These are phyloP conservation scores for Arxiozyma slooffiae DNA, from an alignment of 1,139 yeast genomes.

Conservation along the genomic window DNA sequence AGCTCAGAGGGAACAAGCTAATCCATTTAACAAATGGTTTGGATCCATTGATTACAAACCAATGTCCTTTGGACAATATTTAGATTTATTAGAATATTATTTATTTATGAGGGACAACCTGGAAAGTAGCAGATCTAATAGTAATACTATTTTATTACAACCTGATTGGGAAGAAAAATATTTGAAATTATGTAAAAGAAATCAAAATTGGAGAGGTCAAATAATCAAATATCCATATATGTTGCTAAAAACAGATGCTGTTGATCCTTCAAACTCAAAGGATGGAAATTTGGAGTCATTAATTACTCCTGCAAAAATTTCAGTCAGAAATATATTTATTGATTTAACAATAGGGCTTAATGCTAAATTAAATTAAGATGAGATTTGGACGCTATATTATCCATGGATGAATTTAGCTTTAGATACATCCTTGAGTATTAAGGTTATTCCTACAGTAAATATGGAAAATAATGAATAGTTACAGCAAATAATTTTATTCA, in stretches of 20 bases:
- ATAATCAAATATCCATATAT: background rate
- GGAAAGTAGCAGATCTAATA: background rate
- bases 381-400: conserved; percentile 28
- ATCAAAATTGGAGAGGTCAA: background rate
- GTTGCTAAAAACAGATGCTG: background rate
- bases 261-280: background rate
- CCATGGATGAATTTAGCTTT: conserved; percentile 31
- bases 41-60: conserved; percentile 50
- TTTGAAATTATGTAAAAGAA: background rate
- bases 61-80: conserved; percentile 42
- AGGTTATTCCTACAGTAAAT: conserved; percentile 27
- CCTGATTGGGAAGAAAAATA: background rate
- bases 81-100: conserved; percentile 33
- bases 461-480: conserved; percentile 1
- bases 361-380: conserved; percentile 23
- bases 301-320: background rate
- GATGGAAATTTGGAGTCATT: background rate
- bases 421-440: conserved; percentile 30
- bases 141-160: background rate
- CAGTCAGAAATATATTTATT: conserved; percentile 15
- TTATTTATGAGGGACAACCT: conserved; percentile 24
- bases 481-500: too few relatives aligned
- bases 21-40: conserved; percentile 40
- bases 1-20: conserved; percentile 38
- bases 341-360: conserved; percentile 14